Conservation (phyloP, 1,284 basidiomycete species). For the Cutaneotrichosporon daszewskae region DNA sequence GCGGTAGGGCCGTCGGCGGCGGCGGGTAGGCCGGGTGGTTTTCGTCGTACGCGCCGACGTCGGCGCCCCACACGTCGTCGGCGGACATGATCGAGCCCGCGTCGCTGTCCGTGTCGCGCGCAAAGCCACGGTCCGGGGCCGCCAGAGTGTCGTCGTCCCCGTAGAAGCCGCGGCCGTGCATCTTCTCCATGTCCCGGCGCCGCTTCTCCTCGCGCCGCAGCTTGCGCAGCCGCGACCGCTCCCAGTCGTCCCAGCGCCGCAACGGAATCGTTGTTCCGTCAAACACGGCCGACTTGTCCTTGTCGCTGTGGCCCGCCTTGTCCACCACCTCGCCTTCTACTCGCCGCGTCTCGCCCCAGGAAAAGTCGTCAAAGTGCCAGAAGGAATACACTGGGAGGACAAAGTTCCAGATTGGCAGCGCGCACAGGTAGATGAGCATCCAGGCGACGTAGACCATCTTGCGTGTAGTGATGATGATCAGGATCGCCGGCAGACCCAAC, state of each 20-base stretch:
- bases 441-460: slow-evolving; percentile 95
- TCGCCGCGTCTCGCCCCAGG: slow-evolving; percentile 98
- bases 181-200: slow-evolving; percentile 68
- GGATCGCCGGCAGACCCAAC: slow-evolving; percentile 83
- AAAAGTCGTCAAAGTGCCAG: slow-evolving; percentile 96
- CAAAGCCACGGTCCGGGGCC: slow-evolving; percentile 26
- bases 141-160: slow-evolving; percentile 47
- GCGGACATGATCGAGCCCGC: slow-evolving; percentile 73
- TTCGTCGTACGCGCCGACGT: slow-evolving; percentile 69
- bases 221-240: slow-evolving; percentile 90
- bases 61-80: slow-evolving; percentile 82
- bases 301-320: slow-evolving; percentile 56
- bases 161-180: slow-evolving; percentile 51
- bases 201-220: slow-evolving; percentile 81
- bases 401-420: slow-evolving; percentile 94
- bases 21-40: slow-evolving; percentile 68
- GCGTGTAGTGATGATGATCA: slow-evolving; percentile 88
- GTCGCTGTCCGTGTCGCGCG: slow-evolving; percentile 45
- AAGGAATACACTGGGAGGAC: slow-evolving; percentile 90
- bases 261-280: slow-evolving; percentile 69
- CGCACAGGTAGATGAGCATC: slow-evolving; percentile 92
- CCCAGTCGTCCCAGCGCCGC: slow-evolving; percentile 99
- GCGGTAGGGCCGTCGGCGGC: slow-evolving; percentile 67
- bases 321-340: slow-evolving; percentile 78
- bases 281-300: slow-evolving; percentile 55